Evolutionary conservation across 768 basidiomycete species (phyloP), one percentile per base, ranked within the genome.

Genomic region (Amanita polypyramis): DNA sequence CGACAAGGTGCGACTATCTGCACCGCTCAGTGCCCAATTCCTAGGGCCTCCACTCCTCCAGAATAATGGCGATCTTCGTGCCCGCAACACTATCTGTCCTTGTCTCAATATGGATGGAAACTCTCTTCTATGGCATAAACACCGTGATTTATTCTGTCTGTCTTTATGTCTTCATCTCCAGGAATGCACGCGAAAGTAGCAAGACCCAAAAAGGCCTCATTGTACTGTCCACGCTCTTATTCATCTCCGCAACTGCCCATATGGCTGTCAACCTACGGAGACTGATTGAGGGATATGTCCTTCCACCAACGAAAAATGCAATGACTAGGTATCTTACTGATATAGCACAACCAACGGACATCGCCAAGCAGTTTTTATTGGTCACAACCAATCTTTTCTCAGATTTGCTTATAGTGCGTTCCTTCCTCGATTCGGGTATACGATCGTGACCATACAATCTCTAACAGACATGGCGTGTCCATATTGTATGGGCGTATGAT

Each of bases 181-280:
- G 38, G 15, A 47, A 32, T 10, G 15, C 37, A 9, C 36, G 23
- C 4, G 10, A 17, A 15, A 33, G 23, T n/a, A 20, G 27, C 17
- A 33, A 39, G 5, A 39, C 35, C 11, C 46, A 39, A 39, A 37
- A 39, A n/a, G 46, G 36, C 14, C 46, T 47, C 15, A 8, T 47
- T 5, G n/a, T 47, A 12, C 12, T 47, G 14, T 38, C 35, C 12
- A 47, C 36, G 3, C 35, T 47, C 15, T 27, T 47, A 1, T 47
- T 30, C 53, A 43, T 52, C 30, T 62, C 65, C 48, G 64, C 66
- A 2, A 65, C 66, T 23, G 53, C 54, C 15, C 66, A 67, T 45
- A 60, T 65, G 35, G 61, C 61, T 30, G 52, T 67, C 17, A 65
- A 65, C 20, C 63, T 66, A 48, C 58, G 59, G 38, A 60, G 66